Evolutionary conservation across 2,329 filamentous ascomycete species (phyloP), one percentile per base, ranked within the genome.

Genomic region (Didymella sp.): DNA sequence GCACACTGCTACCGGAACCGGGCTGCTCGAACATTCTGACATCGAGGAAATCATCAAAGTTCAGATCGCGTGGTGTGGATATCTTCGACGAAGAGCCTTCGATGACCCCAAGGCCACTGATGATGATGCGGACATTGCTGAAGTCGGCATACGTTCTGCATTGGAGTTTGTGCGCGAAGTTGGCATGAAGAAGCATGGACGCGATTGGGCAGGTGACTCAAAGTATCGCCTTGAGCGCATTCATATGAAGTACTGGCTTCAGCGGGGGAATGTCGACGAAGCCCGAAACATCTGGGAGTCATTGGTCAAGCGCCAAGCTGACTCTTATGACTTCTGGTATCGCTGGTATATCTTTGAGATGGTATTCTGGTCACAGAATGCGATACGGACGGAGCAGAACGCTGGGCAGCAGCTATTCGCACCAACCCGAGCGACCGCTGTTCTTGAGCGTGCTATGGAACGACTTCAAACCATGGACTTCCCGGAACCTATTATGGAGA

Each of bases 331-430:
- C 67, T 98, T 98, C 74, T 99, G 95, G 95, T 83, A 93, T 52
- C 87, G 88, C 40, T 97, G 92, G 76, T 97, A 97, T 76, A 82
- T 89, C 50, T 98, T 92, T 89, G 95, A 98, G 77, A 89, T 98
- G 82, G 83, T 89, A 56, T 78, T 83, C n/a, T 88, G 85, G 84
- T 80, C 82, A 56, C 84, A 82, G 59, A 82, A 86, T 56, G 80
- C 82, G 2, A 79, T 84, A 45, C 78, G 79, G 9, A 83, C 83
- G 48, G 74, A 74, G 37, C 76, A 77, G 27, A 81, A 82, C 15
- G 79, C 80, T 69, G 81, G 82, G 45, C 80, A 80, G 7, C 64
- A 67, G 21, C 58, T 76, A 3, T 80, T 85, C 42, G 84, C 87
- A 21, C 92, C 93, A 0, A 83, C 84, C 4, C 80, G 86, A 59